Conservation (phyloP, 768 basidiomycete genomes). For the Tulasnella sp. region DNA sequence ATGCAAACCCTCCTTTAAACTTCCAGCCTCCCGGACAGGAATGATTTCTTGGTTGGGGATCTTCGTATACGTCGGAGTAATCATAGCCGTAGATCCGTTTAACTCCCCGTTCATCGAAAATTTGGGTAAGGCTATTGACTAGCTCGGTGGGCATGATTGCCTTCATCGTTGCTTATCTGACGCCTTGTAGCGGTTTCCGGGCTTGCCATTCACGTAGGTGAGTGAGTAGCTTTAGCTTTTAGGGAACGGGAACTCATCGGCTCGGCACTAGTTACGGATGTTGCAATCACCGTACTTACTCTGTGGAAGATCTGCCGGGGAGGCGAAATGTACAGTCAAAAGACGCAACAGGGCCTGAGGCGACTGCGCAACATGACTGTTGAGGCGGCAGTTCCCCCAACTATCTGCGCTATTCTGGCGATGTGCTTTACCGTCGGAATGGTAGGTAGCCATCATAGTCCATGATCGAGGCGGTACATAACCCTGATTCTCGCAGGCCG, state of each 20-base stretch:
- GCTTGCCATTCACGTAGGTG: not conserved
- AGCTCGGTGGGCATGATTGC: not conserved
- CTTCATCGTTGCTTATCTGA: not conserved
- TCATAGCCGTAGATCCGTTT: not conserved
- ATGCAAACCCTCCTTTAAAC: not conserved
- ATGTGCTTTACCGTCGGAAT: not conserved
- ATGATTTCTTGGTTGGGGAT: not conserved
- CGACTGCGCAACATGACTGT: not conserved
- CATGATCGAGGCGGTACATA: no score
- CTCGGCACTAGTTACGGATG: not conserved
- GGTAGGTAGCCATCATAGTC: not conserved
- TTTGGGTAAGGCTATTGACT: not conserved
- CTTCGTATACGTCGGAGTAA: not conserved
- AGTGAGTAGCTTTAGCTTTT: not conserved
- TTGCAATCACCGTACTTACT: not conserved
- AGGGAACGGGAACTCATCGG: not conserved
- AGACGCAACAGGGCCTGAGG: not conserved
- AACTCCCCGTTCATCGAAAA: not conserved
- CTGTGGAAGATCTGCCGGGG: not conserved
- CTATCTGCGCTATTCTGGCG: not conserved
- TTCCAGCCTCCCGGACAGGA: not conserved
- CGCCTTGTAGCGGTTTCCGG: not conserved
- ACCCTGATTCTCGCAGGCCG: not conserved
- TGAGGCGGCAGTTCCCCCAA: constrained; percentile 13
- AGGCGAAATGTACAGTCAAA: not conserved